Evolutionary conservation across 2,329 filamentous ascomycete species (phyloP), one percentile per base, ranked within the genome.

Genomic region (Reticulascus tulasneorum): DNA sequence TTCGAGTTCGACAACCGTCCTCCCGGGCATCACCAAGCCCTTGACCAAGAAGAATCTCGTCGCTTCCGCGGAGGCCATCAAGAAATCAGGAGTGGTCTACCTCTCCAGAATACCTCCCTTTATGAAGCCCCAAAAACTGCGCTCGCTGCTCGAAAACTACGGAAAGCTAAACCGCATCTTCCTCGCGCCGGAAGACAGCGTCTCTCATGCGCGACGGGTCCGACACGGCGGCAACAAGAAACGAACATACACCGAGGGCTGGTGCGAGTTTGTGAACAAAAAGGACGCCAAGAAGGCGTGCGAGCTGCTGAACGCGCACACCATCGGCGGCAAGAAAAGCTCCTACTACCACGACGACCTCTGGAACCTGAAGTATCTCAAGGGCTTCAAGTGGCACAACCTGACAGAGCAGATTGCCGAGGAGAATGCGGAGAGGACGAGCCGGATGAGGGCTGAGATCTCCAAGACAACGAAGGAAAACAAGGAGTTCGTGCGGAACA

Each of bases 291-390:
- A 90, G 58, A 67, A 76, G n/a, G 82, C 78, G 0, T 85, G 81
- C 32, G 83, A 87, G 47, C 71, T 84, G 18, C 68, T 94, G 32
- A 94, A 94, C 54, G 83, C 84, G 26, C 77, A 76, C 45, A 86
- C 75, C 10, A 85, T 93, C 40, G 86, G 86, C 33, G 87, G 87
- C 18, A 90, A 90, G 65, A 94, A 94, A 65, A 76, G 86, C 10
- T 77, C 75, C 31, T 88, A 85, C 56, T 94, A 91, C 64, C 79
- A 85, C 50, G 87, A 94, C 56, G 87, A 94, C 57, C 74, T 94
- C 28, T 94, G 87, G 87, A 90, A 84, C 50, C 66, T 93, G 45
- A 74, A 85, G 42, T 94, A 94, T 54, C 65, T 94, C 44, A 83
- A 78, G 45, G 86, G 85, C 2, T 91, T 93, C 66, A 93, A 91